Base-by-base conservation (phyloP, 257 asterid species). In the Jaltomata sinuosa region DNA sequence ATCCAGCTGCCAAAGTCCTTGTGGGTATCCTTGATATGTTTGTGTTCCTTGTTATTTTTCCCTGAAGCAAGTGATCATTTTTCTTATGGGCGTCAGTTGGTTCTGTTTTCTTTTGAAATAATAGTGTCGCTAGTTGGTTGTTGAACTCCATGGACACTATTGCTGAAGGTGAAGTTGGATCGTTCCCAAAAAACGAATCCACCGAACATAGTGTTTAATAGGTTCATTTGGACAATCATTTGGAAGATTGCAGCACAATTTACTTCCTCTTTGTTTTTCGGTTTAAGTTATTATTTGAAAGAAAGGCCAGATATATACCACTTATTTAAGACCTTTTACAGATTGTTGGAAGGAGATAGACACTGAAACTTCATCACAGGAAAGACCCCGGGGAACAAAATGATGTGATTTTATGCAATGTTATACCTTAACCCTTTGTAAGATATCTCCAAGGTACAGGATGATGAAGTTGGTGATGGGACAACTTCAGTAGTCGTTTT, bases 391-490 rank as follows among this genome's bases (percentile, higher is more conserved):
- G 42, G 38, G 19, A 27, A 76, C 25, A 76, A 49, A 76, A 27
- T 76, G 62, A 15, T 49, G 27, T 27, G 18, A 49, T 76, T 27
- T 16, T 27, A 9, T 76, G 81, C 21, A 76, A 27, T 76, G 61
- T 25, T 76, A 91, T 69, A 19, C 85, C 92, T 92, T 89, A 78
- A 89, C 42, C 85, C 71, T 61, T 31, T 64, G 38, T 57, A 87
- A 96, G 99, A 96, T 85, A 96, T 97, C 85, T 97, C 98, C 11
- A 97, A 95, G 90, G 99, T 97, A 64, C 99, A 97, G 88, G 99
- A 97, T 84, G 98, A 97, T 85, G 99, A 97, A 90, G 99, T 97
- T 40, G 99, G 99, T 84, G 99, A 97, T 89, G 99, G 99, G 68
- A 97, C 99, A 59, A 97, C 99, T 68, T 95, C 99, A 31, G 99